phyloP scores from a whole-genome alignment of 306 rosid genomes.

The Sesbania bispinosa region DNA sequence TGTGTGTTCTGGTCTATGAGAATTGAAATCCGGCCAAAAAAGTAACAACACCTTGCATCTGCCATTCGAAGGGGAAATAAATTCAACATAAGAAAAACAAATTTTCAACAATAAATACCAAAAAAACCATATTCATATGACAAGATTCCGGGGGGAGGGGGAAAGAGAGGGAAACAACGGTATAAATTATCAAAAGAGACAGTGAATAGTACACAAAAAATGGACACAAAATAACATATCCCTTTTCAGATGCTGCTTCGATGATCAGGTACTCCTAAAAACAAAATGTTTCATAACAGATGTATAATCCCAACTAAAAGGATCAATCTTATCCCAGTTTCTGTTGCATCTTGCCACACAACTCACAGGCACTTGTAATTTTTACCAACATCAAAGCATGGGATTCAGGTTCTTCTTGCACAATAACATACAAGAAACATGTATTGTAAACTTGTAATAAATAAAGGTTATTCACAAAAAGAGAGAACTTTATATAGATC shows the following conservation, averaged over 20 bases:
- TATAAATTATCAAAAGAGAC: no score
- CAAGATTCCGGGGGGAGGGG: neutral
- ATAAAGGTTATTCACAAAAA: neutral
- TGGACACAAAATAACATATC: neutral
- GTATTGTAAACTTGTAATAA: neutral
- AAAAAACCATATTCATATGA: neutral
- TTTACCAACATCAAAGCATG: neutral
- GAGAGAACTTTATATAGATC: neutral
- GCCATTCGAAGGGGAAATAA: constrained; percentile 15
- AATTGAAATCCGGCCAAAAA: constrained; percentile 71
- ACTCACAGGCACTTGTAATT: neutral
- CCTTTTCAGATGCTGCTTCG: neutral
- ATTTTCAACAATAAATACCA: neutral
- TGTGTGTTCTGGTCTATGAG: constrained; percentile 82
- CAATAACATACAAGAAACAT: neutral
- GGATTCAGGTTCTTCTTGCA: neutral
- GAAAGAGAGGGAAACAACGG: neutral
- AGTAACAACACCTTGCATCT: constrained; percentile 78
- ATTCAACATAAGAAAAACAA: neutral
- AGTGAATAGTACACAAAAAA: neutral
- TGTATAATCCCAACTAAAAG: neutral
- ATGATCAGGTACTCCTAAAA: neutral
- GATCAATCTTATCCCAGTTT: neutral
- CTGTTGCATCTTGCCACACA: neutral
- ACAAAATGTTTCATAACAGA: neutral